Evolutionary conservation across 306 rosid species (phyloP), one percentile per base, ranked within the genome.

Genomic region (Luffa aegyptiaca): DNA sequence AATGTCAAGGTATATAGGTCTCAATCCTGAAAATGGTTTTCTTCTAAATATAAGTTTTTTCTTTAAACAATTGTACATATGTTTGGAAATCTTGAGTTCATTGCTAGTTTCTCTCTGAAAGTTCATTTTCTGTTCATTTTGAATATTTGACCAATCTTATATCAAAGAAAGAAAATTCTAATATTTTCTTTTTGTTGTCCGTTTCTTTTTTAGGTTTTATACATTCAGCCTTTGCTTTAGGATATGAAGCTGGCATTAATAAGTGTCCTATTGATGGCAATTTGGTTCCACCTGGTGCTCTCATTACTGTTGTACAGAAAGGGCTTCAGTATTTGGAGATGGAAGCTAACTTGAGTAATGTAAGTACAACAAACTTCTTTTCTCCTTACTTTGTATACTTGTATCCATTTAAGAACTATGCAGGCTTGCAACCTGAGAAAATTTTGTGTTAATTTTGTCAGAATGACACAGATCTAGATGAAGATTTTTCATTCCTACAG

Each of bases 321-420:
- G 99, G 99, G 56, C 92, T 95, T 80, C 97, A 92, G 77, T 95
- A 92, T 86, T 88, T 95, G 87, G 99, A 95, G 90, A 92, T 93
- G 99, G 99, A 95, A 84, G 99, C 93, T 69, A 95, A 95, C 89
- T 85, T 95, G 93, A 95, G 87, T 88, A 91, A 91, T 90, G 97
- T 95, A 86, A 95, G 97, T 84, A 87, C 82, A 75, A 79, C 61
- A 78, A 64, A 44, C 74, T 80, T 75, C 79, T 82, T 71, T 76
- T 65, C 81, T 81, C 56, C 37, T 75, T 31, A 37, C 16, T 79
- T 6, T 42, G 20, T 75, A 20, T 73, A 33, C 3, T 51, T 77
- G 55, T 83, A 72, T 80, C 66, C 71, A 35, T 76, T 80, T 81
- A 82, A 85, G 56, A 52, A 8, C 59, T 71, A 39, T 52, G 36